Conservation (phyloP, 805 yeast species). For the Teunomyces funiuensis region DNA sequence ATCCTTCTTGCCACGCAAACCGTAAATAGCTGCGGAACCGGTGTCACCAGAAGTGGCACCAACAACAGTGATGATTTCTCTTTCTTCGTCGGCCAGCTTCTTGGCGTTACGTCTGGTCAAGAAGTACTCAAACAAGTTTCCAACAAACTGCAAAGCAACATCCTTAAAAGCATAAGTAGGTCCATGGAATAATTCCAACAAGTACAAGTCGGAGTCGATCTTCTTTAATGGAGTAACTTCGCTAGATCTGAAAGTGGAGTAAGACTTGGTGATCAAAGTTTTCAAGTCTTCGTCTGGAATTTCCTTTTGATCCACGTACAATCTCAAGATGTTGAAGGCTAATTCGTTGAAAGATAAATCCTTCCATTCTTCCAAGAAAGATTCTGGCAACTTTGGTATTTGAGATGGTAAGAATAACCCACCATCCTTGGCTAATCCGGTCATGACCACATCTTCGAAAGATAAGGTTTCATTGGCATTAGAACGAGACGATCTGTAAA, state of each 20-base stretch:
- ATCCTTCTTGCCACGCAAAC: constrained; percentile 93
- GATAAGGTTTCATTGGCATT: constrained; percentile 49
- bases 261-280: constrained; percentile 64
- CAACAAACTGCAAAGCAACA: constrained; percentile 97
- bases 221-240: constrained; percentile 86
- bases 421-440: constrained; percentile 95
- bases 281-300: constrained; percentile 70
- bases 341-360: constrained; percentile 77
- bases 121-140: constrained; percentile 93
- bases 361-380: constrained; percentile 66
- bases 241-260: constrained; percentile 83
- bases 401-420: constrained; percentile 88
- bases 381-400: constrained; percentile 66
- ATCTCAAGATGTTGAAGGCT: constrained; percentile 81
- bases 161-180: constrained; percentile 99
- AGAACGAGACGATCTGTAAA: constrained; percentile 81
- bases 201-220: constrained; percentile 60
- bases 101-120: constrained; percentile 67
- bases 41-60: constrained; percentile 99
- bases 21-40: constrained; percentile 98
- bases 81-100: constrained; percentile 48
- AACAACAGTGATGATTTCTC: constrained; percentile 89
- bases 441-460: constrained; percentile 80
- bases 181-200: constrained; percentile 95
- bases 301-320: constrained; percentile 72